Conservation (phyloP, 345 rosid species). For the Arabis hirsuta region DNA sequence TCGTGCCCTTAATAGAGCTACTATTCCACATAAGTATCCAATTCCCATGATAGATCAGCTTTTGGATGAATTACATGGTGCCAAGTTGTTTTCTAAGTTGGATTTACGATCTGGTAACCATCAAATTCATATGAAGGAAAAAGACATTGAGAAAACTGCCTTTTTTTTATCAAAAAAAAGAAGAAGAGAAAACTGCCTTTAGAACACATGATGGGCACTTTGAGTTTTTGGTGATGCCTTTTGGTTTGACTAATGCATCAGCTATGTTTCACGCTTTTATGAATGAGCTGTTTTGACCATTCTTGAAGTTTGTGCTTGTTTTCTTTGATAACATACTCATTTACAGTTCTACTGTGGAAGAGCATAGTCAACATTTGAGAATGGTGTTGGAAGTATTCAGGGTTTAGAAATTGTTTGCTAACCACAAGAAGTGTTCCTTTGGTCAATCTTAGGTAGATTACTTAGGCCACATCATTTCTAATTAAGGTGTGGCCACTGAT, state of each 20-base stretch:
- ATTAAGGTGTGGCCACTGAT: background rate
- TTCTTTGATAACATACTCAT: background rate
- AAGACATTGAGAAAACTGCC: background rate
- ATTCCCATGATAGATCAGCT: background rate
- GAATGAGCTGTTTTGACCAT: background rate
- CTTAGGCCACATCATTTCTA: background rate
- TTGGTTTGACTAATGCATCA: background rate
- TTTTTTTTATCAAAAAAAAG: background rate
- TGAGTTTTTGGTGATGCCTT: too few species aligned
- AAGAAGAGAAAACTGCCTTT: too few species aligned
- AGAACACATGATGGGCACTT: too few species aligned
- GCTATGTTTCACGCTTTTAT: background rate
- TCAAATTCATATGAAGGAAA: background rate
- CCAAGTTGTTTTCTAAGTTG: background rate
- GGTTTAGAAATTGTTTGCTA: background rate
- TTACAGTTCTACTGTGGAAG: background rate
- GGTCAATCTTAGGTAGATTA: background rate
- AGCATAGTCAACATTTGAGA: background rate
- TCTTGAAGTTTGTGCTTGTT: background rate
- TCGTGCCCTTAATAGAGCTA: background rate
- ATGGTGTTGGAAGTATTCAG: background rate
- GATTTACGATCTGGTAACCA: background rate
- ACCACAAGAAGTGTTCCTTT: background rate
- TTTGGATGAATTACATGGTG: background rate
- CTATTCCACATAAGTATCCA: background rate